A percentile compares a stretch with the other conserved stretches of the same genome.
phyloP scores from a whole-genome alignment of 345 rosid genomes.

The Hibiscus mutabilis region DNA sequence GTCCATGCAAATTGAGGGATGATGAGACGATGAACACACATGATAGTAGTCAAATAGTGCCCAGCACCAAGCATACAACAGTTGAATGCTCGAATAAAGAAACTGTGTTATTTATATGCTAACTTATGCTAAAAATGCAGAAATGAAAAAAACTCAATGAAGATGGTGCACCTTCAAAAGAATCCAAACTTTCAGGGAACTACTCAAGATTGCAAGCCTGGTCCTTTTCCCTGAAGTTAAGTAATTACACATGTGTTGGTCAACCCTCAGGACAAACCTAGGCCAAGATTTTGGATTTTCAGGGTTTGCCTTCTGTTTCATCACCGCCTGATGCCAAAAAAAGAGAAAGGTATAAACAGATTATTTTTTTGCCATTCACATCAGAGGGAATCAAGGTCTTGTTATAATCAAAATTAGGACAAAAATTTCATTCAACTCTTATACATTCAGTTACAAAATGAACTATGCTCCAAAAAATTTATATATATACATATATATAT shows the following conservation, averaged over 20 bases:
- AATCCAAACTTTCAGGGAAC: slow-evolving; percentile 94
- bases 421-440: background rate
- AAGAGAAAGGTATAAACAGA: background rate
- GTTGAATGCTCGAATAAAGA: background rate
- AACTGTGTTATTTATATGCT: background rate
- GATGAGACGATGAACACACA: background rate
- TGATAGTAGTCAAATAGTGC: background rate
- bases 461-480: slow-evolving; percentile 1
- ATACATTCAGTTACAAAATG: background rate
- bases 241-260: slow-evolving; percentile 76
- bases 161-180: slow-evolving; percentile 61
- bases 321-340: slow-evolving; percentile 43
- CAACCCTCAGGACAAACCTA: slow-evolving; percentile 70
- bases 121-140: slow-evolving; percentile 6
- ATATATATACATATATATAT: background rate
- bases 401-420: background rate
- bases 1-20: background rate
- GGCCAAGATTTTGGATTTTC: slow-evolving; percentile 86
- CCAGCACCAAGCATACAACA: background rate
- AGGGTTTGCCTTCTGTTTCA: slow-evolving; percentile 51
- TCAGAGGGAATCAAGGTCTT: background rate
- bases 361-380: background rate
- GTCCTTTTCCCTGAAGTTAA: slow-evolving; percentile 81
- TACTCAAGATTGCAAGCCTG: slow-evolving; percentile 73
- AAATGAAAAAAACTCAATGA: background rate